These are phyloP conservation scores for Paralagenidium karlingii DNA, from an alignment of 352 stramenopile genomes.

Conservation along the genomic window DNA sequence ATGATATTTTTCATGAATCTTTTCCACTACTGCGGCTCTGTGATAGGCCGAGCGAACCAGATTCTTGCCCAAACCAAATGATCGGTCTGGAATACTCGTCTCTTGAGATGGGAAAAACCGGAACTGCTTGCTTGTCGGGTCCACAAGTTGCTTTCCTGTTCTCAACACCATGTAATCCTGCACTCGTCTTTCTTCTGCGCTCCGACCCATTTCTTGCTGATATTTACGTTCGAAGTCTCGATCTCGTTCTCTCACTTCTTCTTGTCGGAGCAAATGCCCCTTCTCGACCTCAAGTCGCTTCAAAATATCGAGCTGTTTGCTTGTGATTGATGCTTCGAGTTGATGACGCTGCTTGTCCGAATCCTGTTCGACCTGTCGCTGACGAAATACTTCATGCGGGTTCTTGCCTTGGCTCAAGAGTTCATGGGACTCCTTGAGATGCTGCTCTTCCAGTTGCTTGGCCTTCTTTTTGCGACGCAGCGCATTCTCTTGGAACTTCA, in stretches of 20 bases:
- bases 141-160: conserved; percentile 41
- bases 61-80: conserved; percentile 50
- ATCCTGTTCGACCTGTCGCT: conserved; percentile 19
- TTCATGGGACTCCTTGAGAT: conserved; percentile 27
- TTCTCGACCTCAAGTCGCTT: conserved; percentile 38
- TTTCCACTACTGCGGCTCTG: conserved; percentile 24
- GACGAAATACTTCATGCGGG: conserved; percentile 58
- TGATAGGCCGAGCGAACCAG: conserved; percentile 24
- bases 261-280: conserved; percentile 14
- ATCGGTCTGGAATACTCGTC: conserved; percentile 52
- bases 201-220: conserved; percentile 49
- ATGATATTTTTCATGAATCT: conserved; percentile 27
- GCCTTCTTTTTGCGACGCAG: conserved; percentile 12
- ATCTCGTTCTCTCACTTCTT: conserved; percentile 24
- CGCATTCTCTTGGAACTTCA: conserved; percentile 31
- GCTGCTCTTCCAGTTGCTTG: conserved; percentile 12
- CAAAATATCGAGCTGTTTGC: conserved; percentile 37
- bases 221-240: conserved; percentile 48
- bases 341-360: conserved; percentile 17
- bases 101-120: conserved; percentile 61
- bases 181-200: conserved; percentile 33
- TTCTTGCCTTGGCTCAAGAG: conserved; percentile 60
- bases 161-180: conserved; percentile 36
- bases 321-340: conserved; percentile 36
- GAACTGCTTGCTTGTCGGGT: conserved; percentile 43